These are phyloP conservation scores for Eucalyptus erythrocorys DNA, from an alignment of 345 rosid genomes.

Conservation along the genomic window DNA sequence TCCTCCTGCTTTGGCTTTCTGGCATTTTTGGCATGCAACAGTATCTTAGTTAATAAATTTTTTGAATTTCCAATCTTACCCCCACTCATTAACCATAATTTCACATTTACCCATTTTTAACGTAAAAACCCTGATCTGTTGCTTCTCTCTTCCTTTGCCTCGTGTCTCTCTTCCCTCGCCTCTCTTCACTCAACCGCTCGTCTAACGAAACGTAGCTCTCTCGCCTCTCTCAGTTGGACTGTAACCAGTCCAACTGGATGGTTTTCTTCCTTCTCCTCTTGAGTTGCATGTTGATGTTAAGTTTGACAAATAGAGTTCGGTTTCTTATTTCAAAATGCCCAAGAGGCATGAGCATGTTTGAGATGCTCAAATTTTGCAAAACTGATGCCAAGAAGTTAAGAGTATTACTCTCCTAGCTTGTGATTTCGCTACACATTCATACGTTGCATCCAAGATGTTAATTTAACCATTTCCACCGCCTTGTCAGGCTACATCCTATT, in stretches of 20 bases:
- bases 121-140: too few relatives aligned
- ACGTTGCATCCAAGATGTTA: background rate
- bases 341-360: background rate
- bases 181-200: too few relatives aligned
- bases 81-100: too few relatives aligned
- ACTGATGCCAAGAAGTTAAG: background rate
- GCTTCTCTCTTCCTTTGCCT: too few relatives aligned
- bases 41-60: too few relatives aligned
- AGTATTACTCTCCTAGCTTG: background rate
- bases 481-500: background rate
- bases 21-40: too few relatives aligned
- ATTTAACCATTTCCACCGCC: background rate
- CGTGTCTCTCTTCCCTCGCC: too few relatives aligned
- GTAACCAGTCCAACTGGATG: background rate
- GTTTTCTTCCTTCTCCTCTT: background rate
- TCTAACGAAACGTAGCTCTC: too few relatives aligned
- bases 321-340: background rate
- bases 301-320: background rate
- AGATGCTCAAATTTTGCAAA: background rate
- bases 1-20: too few relatives aligned
- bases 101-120: too few relatives aligned
- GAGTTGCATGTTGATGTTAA: background rate
- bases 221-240: background rate
- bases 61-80: too few relatives aligned
- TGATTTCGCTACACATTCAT: background rate